Evolutionary conservation across 306 rosid species (phyloP), one percentile per base, ranked within the genome.

Genomic region (Albizia julibrissin): DNA sequence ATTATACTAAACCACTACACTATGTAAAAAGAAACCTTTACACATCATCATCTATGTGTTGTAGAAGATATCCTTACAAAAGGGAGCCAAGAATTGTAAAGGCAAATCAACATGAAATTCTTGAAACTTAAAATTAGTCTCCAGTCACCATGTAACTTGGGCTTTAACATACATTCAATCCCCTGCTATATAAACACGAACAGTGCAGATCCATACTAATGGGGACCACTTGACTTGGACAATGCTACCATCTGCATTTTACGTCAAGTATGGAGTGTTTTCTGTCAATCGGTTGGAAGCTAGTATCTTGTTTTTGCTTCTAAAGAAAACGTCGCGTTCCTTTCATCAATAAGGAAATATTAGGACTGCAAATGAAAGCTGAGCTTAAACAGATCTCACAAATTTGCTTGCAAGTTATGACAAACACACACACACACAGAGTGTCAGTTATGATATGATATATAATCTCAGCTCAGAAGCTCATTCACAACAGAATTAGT

Each of bases 301-400:
- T 64, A 64, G 72, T 39, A 21, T 4, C 61, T 7, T 18, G 46
- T 27, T n/a, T 10, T 21, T 6, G 43, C 56, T 52, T 52, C 0
- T 31, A 29, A 62, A 59, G 40, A 75, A 68, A 74, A 65, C 11
- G 31, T 52, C 71, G 59, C 15, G 78, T n/a, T 7, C 27, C 4
- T 56, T n/a, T n/a, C 22, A 56, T 56, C 27, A n/a, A 58, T 40
- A 64, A 69, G 42, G 64, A 69, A 62, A 66, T 18, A 52, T 44
- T 50, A 74, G 34, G 81, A 64, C 69, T 80, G 77, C 16, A 80
- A 76, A 52, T n/a, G 87, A 69, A 69, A 81, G 34, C 56, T 79
- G 6, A 16, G 22, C 59, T 52, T 18, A 62, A 76, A 79, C 81
- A 76, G 52, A 78, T 19, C 71, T 69, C 81, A 75, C 79, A 78